Conservation (phyloP, 352 stramenopile genomes). For the Phytophthora ohioensis region DNA sequence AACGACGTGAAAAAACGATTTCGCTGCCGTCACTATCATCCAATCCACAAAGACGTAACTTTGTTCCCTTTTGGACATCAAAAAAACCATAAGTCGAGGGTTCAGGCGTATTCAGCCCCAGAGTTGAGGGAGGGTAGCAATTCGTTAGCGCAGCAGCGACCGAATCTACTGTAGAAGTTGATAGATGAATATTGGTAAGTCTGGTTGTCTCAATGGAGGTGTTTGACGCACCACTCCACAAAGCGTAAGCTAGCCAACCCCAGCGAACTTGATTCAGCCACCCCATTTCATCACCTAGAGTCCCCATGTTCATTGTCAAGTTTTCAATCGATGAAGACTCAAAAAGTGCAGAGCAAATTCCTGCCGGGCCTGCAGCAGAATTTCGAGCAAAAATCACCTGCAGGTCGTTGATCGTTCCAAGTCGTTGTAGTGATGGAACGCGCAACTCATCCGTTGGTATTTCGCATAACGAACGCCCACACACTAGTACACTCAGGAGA, state of each 20-base stretch:
- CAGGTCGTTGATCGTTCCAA: conserved; percentile 2
- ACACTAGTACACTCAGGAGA: conserved; percentile 12
- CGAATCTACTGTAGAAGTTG: not conserved
- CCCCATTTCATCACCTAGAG: not conserved
- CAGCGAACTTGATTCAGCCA: conserved; percentile 19
- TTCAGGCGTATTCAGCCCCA: not conserved
- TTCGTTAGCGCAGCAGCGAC: conserved; percentile 5
- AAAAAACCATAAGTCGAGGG: conserved; percentile 4
- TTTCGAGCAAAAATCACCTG: conserved; percentile 12
- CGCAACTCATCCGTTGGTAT: not conserved
- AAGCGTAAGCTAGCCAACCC: conserved; percentile 21
- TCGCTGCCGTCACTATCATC: not conserved
- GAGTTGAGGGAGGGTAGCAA: conserved; percentile 14
- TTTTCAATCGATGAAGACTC: not conserved
- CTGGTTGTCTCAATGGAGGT: conserved; percentile 1
- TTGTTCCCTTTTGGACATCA: conserved; percentile 7
- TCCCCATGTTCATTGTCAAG: conserved; percentile 11
- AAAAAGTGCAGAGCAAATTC: conserved; percentile 20
- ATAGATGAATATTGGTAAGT: conserved; percentile 24
- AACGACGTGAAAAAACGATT: not conserved
- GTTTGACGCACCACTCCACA: conserved; percentile 19
- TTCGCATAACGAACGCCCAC: not conserved
- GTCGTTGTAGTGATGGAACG: not conserved
- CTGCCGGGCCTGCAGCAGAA: conserved; percentile 1
- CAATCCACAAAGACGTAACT: conserved; percentile 6